Conservation (phyloP, 768 basidiomycete species). For the Baorangia bicolor region DNA sequence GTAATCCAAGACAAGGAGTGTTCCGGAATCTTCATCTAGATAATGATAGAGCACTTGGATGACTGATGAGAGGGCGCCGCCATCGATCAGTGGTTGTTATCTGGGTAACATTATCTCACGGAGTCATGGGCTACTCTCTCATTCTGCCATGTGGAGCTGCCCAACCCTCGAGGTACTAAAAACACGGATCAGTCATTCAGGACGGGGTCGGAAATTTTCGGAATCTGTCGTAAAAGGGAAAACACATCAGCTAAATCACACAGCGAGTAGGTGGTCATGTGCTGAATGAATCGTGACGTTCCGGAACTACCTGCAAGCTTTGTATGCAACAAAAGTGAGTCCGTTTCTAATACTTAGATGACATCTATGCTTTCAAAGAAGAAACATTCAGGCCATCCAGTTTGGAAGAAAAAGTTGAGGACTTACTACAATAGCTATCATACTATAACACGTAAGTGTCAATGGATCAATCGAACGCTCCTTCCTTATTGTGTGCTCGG, state of each 20-base stretch:
- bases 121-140: not conserved
- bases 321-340: not conserved
- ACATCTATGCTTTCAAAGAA: conserved; percentile 9
- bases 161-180: not conserved
- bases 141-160: not conserved
- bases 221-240: not conserved
- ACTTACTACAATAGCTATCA: conserved; percentile 14
- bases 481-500: conserved; percentile 12
- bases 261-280: not conserved
- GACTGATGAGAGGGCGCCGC: conserved; percentile 1
- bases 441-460: not conserved
- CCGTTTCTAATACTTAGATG: not conserved
- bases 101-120: conserved; percentile 7
- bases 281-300: not conserved
- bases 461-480: conserved; percentile 16
- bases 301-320: not conserved
- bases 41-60: conserved; percentile 1
- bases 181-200: not conserved
- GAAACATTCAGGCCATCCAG: conserved; percentile 1
- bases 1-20: not conserved
- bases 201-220: conserved; percentile 13
- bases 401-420: not conserved
- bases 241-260: not conserved
- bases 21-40: not conserved
- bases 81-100: not conserved